A percentile compares a stretch with the other conserved stretches of the same genome.
phyloP scores from a whole-genome alignment of 2,329 filamentous ascomycete species.

The Daldinia sp. region DNA sequence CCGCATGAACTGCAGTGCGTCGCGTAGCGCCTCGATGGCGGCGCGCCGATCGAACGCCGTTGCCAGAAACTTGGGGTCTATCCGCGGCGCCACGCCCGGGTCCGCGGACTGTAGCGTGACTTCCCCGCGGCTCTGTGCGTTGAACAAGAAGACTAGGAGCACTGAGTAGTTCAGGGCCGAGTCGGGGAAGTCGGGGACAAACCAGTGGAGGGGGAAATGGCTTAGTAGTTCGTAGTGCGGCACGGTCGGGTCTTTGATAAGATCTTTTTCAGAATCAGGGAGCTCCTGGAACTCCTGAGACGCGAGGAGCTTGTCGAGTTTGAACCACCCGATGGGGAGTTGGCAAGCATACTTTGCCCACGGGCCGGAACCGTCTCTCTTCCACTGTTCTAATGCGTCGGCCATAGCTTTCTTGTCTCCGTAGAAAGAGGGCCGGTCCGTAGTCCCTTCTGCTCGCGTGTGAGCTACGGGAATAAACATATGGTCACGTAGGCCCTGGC shows the following conservation, averaged over 20 bases:
- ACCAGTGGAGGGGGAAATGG: slow-evolving; percentile 59
- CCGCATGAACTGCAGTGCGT: slow-evolving; percentile 57
- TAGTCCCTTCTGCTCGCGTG: slow-evolving; percentile 56
- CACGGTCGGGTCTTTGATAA: slow-evolving; percentile 62
- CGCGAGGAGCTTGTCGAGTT: slow-evolving; percentile 55
- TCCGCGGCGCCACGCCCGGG: slow-evolving; percentile 61
- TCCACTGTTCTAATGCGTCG: slow-evolving; percentile 62
- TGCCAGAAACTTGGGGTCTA: slow-evolving; percentile 65
- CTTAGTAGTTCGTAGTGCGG: slow-evolving; percentile 68
- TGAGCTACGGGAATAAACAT: slow-evolving; percentile 56
- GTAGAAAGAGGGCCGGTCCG: slow-evolving; percentile 61
- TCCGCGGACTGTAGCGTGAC: slow-evolving; percentile 66
- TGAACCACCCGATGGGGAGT: slow-evolving; percentile 59
- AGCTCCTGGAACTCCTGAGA: slow-evolving; percentile 64
- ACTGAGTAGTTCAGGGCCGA: slow-evolving; percentile 56
- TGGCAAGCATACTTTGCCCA: slow-evolving; percentile 57
- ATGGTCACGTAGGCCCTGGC: slow-evolving; percentile 58
- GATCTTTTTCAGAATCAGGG: slow-evolving; percentile 57
- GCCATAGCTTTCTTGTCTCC: slow-evolving; percentile 57
- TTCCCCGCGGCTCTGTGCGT: slow-evolving; percentile 65
- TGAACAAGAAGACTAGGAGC: slow-evolving; percentile 62
- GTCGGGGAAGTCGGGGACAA: slow-evolving; percentile 55
- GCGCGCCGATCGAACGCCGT: slow-evolving; percentile 66
- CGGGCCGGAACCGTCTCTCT: slow-evolving; percentile 56
- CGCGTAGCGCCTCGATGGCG: slow-evolving; percentile 62